Percentiles rank a stretch among this genome's conserved stretches.
These are phyloP conservation scores for Kluyveromyces wickerhamii DNA, from an alignment of 805 yeast genomes.

Conservation along the genomic window DNA sequence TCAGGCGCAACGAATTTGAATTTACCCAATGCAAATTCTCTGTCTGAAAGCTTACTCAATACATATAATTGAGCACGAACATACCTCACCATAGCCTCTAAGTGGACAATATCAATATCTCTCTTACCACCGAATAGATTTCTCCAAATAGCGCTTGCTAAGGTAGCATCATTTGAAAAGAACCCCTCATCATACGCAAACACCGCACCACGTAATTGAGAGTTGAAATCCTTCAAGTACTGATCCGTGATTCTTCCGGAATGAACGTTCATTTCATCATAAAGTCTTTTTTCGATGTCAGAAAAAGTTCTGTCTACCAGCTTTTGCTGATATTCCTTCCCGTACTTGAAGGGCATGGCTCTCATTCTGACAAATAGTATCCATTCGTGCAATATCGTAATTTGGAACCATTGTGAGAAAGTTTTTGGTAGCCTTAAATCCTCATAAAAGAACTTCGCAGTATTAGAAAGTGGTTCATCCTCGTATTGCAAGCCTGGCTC, in stretches of 20 bases:
- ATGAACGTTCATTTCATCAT: constrained; percentile 76
- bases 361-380: constrained; percentile 91
- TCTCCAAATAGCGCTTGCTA: constrained; percentile 82
- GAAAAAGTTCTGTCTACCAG: constrained; percentile 80
- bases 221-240: constrained; percentile 81
- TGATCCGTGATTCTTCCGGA: constrained; percentile 77
- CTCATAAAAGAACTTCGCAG: constrained; percentile 80
- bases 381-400: constrained; percentile 89
- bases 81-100: constrained; percentile 86
- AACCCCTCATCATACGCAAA: constrained; percentile 92
- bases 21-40: constrained; percentile 89
- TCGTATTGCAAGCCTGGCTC: constrained; percentile 72
- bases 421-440: constrained; percentile 76
- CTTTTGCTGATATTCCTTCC: constrained; percentile 85
- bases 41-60: constrained; percentile 73
- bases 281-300: constrained; percentile 80
- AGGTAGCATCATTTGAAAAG: constrained; percentile 64
- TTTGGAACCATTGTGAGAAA: constrained; percentile 94
- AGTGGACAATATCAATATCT: constrained; percentile 69
- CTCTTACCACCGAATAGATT: constrained; percentile 82
- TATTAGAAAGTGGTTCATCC: constrained; percentile 59
- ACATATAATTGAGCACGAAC: constrained; percentile 86
- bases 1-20: constrained; percentile 80
- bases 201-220: constrained; percentile 83
- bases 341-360: constrained; percentile 86